Base-by-base conservation (phyloP, 441 rosid genomes). In the Syzygium malaccense region DNA sequence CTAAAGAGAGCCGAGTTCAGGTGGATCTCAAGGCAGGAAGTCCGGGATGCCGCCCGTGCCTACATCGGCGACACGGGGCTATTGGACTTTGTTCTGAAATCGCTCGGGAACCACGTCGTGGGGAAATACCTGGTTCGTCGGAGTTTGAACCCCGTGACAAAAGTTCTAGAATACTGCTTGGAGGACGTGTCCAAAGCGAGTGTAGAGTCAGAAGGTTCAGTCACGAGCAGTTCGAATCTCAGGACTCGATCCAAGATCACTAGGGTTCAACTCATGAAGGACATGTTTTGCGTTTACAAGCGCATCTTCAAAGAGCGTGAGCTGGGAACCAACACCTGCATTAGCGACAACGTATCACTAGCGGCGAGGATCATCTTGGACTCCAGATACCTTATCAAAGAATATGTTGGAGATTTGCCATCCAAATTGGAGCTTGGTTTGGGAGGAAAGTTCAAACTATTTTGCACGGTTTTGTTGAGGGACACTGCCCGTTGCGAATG, bases 1-100 rank as follows among this genome's bases (percentile, higher is more conserved):
- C 45, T 96, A 33, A 94, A 93, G 92, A 89, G 93, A 79, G 95
- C 95, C 0, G 95, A 94, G 51, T 91, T 88, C 88, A 91, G 95
- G 89, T 96, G 98, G 99, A 93, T 97, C 85, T 95, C 99, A 33
- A 93, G 99, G 89, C 99, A 97, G 88, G 98, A 97, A 93, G 97
- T 96, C 19, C 93, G 99, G 89, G 99, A 96, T 86, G 97, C 97
- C 25, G 98, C 99, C 10, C 94, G 99, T 85, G 93, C 94, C 7
- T 94, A 96, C 88, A 96, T 97, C 0, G 99, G 98, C 14, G 99
- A 97, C 91, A 97, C 99, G 0, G 99, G 99, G 18, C 89, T 96
- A 90, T 93, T 97, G 12, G 99, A 97, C 90, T 96, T 95, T n/a
- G 97, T 96, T 68, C 95, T 97, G 25, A 96, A 97, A 86, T 97